These are phyloP conservation scores for Zelonia costaricensis DNA, from an alignment of 208 protist species.

Conservation along the genomic window DNA sequence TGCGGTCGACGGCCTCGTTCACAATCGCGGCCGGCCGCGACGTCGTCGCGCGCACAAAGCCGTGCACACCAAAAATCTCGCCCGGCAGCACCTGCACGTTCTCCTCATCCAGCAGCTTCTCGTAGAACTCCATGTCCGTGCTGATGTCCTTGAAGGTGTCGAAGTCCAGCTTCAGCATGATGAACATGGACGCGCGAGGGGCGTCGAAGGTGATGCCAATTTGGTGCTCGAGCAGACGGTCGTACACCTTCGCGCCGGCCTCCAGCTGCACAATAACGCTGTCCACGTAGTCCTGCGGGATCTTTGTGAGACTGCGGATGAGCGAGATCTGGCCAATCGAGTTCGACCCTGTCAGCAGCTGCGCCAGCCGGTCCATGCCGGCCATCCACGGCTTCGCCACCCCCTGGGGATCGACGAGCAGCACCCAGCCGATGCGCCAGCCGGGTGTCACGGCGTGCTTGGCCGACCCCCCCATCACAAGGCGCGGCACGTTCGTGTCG, in stretches of 20 bases:
- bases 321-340: constrained; percentile 86
- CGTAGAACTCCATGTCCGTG: constrained; percentile 83
- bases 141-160: constrained; percentile 64
- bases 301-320: constrained; percentile 73
- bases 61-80: constrained; percentile 73
- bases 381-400: constrained; percentile 31
- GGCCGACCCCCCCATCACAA: constrained; percentile 91
- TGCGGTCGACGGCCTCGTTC: constrained; percentile 74
- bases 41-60: constrained; percentile 83
- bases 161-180: constrained; percentile 84
- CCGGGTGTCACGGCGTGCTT: constrained; percentile 94
- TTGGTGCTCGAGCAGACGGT: constrained; percentile 39
- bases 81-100: constrained; percentile 91
- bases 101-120: constrained; percentile 82
- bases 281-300: constrained; percentile 42
- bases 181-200: constrained; percentile 91
- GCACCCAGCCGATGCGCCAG: constrained; percentile 92
- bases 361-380: constrained; percentile 54
- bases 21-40: constrained; percentile 69
- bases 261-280: constrained; percentile 54
- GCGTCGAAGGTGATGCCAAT: constrained; percentile 50
- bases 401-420: constrained; percentile 68
- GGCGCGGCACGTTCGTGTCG: constrained; percentile 75
- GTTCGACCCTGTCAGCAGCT: constrained; percentile 86
- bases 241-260: constrained; percentile 38